Evolutionary conservation across 1,284 basidiomycete species (phyloP).

Genomic region (Cutaneotrichosporon sp.): DNA sequence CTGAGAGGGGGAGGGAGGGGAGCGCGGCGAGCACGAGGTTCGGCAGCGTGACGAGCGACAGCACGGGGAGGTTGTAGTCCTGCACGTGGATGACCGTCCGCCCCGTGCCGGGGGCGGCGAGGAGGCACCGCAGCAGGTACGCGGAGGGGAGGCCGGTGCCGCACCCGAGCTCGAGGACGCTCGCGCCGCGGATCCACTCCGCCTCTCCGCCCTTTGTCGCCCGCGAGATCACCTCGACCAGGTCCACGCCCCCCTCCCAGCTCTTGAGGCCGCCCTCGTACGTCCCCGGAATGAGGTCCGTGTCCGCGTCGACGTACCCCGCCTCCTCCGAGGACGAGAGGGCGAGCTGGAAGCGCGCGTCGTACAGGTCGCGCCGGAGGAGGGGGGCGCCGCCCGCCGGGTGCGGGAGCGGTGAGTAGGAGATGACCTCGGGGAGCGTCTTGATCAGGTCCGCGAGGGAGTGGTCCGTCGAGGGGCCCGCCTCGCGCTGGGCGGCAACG

Average conservation of each 20-base stretch:
- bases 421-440: conserved; percentile 47
- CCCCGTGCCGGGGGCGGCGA: conserved; percentile 44
- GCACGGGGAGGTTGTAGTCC: conserved; percentile 86
- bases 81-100: conserved; percentile 74
- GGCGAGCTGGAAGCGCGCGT: conserved; percentile 89
- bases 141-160: conserved; percentile 85
- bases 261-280: conserved; percentile 98
- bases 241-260: conserved; percentile 93
- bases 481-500: neutral
- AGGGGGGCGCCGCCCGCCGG: conserved; percentile 27
- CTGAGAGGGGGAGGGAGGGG: conserved; percentile 30
- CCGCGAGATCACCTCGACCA: conserved; percentile 59
- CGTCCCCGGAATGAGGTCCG: conserved; percentile 86
- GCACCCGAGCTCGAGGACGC: conserved; percentile 81
- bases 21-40: conserved; percentile 73
- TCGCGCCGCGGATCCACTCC: conserved; percentile 55
- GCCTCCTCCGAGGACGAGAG: conserved; percentile 24
- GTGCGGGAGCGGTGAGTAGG: conserved; percentile 44
- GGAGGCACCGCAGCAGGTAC: conserved; percentile 67
- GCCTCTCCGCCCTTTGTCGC: conserved; percentile 22
- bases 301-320: conserved; percentile 72
- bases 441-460: conserved; percentile 24
- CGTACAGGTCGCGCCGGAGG: conserved; percentile 82
- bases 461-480: neutral
- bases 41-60: conserved; percentile 80